Base-by-base conservation (phyloP, 1,284 basidiomycete species). In the Puccinia triticina region DNA sequence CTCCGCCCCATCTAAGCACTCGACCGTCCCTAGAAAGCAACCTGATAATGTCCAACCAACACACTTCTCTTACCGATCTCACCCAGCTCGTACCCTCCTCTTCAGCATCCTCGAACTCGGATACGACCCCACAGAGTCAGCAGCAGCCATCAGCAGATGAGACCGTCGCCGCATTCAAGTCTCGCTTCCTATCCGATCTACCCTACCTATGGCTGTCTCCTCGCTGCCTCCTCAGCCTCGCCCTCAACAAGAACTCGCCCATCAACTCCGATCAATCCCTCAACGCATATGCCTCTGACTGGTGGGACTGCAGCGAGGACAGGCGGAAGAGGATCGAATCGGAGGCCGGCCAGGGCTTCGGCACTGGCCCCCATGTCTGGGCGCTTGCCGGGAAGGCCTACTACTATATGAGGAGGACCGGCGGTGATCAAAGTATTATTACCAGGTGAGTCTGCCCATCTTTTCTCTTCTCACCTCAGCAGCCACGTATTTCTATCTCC, bases 341-440 rank as follows among this genome's bases (percentile, higher is more conserved):
- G 48, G 79, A 76, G 34, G 16, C 82, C 57, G 77, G 83, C 43
- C 75, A 75, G 64, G 83, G 82, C 29, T 71, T 82, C 59, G 77
- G 83, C 72, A 59, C 81, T 29, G 79, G 83, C 10, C 93, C 93
- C 0, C 94, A 95, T 86, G 92, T 98, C 79, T 98, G 96, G 87
- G 92, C 94, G 84, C 89, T 94, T 55, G 93, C 94, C 10, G 92
- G 95, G 86, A 92, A 93, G 88, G 92, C 94, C 16, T 98, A 97
- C 88, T 98, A 95, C 87, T 95, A 98, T 88, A 98, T 98, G 95
- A 90, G 92, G 75, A 90, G 96, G 84, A 98, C 96, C 0, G 91
- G 91, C 0, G 94, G 97, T 88, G 96, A 99, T 88, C 95, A 98
- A 88, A 91, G 92, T 83, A 90, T 99, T 57, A 87, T 96, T 53